phyloP scores from a whole-genome alignment of 192 early-diverging fungal genomes.

The Coemansia sp. region DNA sequence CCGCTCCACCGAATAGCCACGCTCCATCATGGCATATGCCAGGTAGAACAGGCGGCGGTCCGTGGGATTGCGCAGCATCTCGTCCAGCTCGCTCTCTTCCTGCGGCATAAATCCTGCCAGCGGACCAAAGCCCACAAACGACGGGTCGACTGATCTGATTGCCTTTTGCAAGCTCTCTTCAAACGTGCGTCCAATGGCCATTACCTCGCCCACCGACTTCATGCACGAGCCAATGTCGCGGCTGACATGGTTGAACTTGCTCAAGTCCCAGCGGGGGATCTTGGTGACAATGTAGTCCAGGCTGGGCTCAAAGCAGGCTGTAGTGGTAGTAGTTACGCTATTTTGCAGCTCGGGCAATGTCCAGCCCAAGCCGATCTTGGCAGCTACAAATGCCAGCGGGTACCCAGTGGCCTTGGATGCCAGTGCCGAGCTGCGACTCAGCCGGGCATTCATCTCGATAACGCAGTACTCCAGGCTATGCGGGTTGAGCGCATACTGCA shows the following conservation, averaged over 20 bases:
- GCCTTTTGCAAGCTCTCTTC: slow-evolving; percentile 98
- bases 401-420: slow-evolving; percentile 99
- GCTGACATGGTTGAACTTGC: slow-evolving; percentile 92
- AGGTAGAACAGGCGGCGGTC: slow-evolving; percentile 85
- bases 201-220: slow-evolving; percentile 98
- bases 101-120: slow-evolving; percentile 23
- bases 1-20: slow-evolving; percentile 70
- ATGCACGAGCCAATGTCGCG: slow-evolving; percentile 74
- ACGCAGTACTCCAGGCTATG: slow-evolving; percentile 92
- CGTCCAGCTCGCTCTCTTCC: slow-evolving; percentile 58
- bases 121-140: slow-evolving; percentile 75
- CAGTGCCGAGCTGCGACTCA: slow-evolving; percentile 88
- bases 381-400: slow-evolving; percentile 96
- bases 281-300: slow-evolving; percentile 91
- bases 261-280: slow-evolving; percentile 90
- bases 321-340: slow-evolving; percentile 91
- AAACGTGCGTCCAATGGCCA: slow-evolving; percentile 95
- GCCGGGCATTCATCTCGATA: slow-evolving; percentile 97
- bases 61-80: slow-evolving; percentile 76
- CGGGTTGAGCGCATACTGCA: slow-evolving; percentile 98
- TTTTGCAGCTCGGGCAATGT: slow-evolving; percentile 75
- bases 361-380: slow-evolving; percentile 94
- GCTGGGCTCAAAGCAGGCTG: slow-evolving; percentile 95
- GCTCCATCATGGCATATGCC: slow-evolving; percentile 78
- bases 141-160: slow-evolving; percentile 84